phyloP scores from a whole-genome alignment of 257 asterid genomes.

The Capsicum pubescens region DNA sequence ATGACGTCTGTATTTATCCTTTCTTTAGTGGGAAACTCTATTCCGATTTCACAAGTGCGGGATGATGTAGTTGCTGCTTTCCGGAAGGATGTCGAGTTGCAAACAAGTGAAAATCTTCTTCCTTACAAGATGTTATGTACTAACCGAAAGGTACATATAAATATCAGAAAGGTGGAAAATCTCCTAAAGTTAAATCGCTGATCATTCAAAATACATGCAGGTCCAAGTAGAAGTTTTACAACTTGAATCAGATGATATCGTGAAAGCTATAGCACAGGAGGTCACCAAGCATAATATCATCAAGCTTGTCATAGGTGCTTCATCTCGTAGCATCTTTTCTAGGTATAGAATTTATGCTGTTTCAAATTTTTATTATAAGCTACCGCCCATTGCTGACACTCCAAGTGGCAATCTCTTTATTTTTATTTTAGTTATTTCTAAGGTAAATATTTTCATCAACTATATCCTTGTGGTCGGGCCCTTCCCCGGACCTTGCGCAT shows the following conservation, averaged over 20 bases:
- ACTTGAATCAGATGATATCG: slow-evolving; percentile 80
- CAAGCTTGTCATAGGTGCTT: slow-evolving; percentile 79
- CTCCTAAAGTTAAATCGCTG: not conserved
- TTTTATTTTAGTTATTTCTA: not conserved
- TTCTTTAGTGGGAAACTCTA: slow-evolving; percentile 72
- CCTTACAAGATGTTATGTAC: slow-evolving; percentile 69
- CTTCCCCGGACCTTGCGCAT: too few species aligned
- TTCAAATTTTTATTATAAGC: not conserved
- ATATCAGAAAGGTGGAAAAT: slow-evolving; percentile 39
- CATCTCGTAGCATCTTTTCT: slow-evolving; percentile 71
- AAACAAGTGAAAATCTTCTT: slow-evolving; percentile 64
- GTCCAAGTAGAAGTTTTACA: slow-evolving; percentile 70
- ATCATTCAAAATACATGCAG: slow-evolving; percentile 46
- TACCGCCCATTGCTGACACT: not conserved
- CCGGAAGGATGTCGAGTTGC: slow-evolving; percentile 72
- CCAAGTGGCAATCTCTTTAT: slow-evolving; percentile 1
- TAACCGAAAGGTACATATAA: slow-evolving; percentile 54
- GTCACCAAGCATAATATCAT: slow-evolving; percentile 45
- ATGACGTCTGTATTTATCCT: not conserved
- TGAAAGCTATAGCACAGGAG: slow-evolving; percentile 52
- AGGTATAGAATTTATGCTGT: slow-evolving; percentile 47
- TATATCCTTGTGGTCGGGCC: too few species aligned
- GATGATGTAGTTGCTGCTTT: slow-evolving; percentile 78
- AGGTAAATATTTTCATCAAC: not conserved
- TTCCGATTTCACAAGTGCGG: slow-evolving; percentile 75